These are phyloP conservation scores for Vigna nakashimae DNA, from an alignment of 306 rosid species.

Conservation along the genomic window DNA sequence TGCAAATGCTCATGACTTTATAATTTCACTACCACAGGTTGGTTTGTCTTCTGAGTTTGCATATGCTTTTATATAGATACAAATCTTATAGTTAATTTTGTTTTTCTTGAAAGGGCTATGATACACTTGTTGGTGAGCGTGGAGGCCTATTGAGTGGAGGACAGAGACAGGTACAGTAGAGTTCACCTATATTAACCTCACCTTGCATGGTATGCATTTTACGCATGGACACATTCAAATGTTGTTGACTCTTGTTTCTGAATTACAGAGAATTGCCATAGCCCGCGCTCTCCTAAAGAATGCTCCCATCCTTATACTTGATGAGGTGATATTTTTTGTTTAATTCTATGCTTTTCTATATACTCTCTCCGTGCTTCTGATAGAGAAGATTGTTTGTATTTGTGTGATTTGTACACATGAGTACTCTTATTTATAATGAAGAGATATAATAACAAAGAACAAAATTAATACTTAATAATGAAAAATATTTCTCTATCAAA, in stretches of 20 bases:
- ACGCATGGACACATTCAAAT: neutral
- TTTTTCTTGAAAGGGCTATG: conserved; percentile 70
- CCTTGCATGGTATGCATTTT: conserved; percentile 16
- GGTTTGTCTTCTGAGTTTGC: conserved; percentile 34
- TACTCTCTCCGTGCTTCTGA: conserved; percentile 14
- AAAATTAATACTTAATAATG: too few species aligned
- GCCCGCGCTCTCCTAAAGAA: conserved; percentile 91
- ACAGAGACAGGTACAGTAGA: conserved; percentile 82
- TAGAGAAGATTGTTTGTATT: too few species aligned
- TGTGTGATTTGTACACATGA: too few species aligned
- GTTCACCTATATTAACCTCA: neutral
- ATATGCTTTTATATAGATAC: conserved; percentile 12
- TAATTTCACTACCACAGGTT: conserved; percentile 95
- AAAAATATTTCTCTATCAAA: too few species aligned
- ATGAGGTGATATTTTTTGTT: conserved; percentile 63
- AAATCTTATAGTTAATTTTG: conserved; percentile 17
- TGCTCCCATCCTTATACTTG: conserved; percentile 88
- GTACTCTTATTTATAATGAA: too few species aligned
- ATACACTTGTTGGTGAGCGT: conserved; percentile 94
- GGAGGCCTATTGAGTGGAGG: conserved; percentile 97
- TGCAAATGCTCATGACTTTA: conserved; percentile 97
- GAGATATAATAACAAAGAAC: too few species aligned
- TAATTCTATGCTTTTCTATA: conserved; percentile 21
- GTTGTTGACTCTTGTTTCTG: conserved; percentile 43
- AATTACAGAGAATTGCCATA: conserved; percentile 87